Evolutionary conservation across 768 basidiomycete genomes (phyloP).

Genomic region (Cyclocybe aegerita): DNA sequence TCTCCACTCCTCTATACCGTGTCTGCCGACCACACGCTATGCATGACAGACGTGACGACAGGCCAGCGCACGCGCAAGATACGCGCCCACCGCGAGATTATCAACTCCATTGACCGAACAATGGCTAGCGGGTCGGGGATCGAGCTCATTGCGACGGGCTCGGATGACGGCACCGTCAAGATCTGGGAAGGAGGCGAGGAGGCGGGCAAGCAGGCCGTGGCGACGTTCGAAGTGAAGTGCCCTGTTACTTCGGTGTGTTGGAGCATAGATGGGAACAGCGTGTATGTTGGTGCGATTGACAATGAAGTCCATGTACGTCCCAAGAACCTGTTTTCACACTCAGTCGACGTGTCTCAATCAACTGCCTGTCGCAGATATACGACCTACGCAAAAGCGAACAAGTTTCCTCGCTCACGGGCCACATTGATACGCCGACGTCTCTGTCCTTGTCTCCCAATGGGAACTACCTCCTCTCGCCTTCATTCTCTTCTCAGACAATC

Average conservation of each 20-base stretch:
- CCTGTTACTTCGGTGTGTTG: conserved; percentile 92
- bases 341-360: background rate
- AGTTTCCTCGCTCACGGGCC: conserved; percentile 79
- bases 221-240: conserved; percentile 81
- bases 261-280: conserved; percentile 86
- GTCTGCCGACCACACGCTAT: conserved; percentile 85
- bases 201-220: conserved; percentile 67
- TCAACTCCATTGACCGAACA: conserved; percentile 87
- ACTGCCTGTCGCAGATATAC: conserved; percentile 58
- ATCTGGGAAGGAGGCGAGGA: conserved; percentile 91
- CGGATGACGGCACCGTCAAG: conserved; percentile 90
- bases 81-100: conserved; percentile 86
- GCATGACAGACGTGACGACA: conserved; percentile 75
- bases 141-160: conserved; percentile 84
- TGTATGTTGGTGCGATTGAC: conserved; percentile 92
- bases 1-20: conserved; percentile 77
- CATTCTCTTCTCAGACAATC: conserved; percentile 84
- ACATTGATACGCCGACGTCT: conserved; percentile 92
- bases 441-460: conserved; percentile 91
- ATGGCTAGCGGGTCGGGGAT: conserved; percentile 80
- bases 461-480: conserved; percentile 84
- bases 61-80: conserved; percentile 82
- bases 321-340: background rate
- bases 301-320: conserved; percentile 90
- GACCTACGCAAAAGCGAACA: conserved; percentile 86